Evolutionary conservation across 1,284 basidiomycete genomes (phyloP).

Genomic region (Ganoderma leucocontextum): DNA sequence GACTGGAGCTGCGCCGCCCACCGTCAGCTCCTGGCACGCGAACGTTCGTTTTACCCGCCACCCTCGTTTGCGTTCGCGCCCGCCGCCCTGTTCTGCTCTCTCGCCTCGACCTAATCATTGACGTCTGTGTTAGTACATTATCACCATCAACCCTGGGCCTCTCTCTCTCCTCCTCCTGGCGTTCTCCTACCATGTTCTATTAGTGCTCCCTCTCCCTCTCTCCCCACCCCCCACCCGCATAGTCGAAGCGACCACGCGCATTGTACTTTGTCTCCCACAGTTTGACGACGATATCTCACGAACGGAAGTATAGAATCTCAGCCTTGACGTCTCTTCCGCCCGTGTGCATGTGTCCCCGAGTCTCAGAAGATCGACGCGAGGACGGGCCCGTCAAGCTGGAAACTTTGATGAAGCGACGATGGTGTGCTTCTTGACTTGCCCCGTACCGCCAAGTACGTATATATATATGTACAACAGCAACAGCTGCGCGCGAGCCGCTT

Average conservation of each 20-base stretch:
- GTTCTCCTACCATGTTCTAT: slow-evolving; percentile 33
- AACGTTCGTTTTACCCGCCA: slow-evolving; percentile 27
- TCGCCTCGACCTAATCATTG: slow-evolving; percentile 28
- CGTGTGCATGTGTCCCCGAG: not conserved
- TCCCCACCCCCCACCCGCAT: not conserved
- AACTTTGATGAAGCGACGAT: not conserved
- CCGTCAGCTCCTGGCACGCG: slow-evolving; percentile 20
- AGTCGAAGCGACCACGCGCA: slow-evolving; percentile 25
- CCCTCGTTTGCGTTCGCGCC: slow-evolving; percentile 8
- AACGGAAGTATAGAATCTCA: slow-evolving; percentile 21
- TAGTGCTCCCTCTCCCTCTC: slow-evolving; percentile 35
- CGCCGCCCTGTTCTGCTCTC: slow-evolving; percentile 4
- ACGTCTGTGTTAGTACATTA: slow-evolving; percentile 38
- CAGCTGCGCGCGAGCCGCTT: slow-evolving; percentile 23
- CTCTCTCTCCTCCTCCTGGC: slow-evolving; percentile 17
- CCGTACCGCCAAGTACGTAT: slow-evolving; percentile 34
- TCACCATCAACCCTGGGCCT: slow-evolving; percentile 20
- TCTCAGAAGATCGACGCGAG: not conserved
- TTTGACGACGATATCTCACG: slow-evolving; percentile 29
- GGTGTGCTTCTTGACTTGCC: slow-evolving; percentile 20
- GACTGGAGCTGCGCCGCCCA: not conserved
- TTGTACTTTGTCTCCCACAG: slow-evolving; percentile 36
- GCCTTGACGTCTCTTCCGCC: not conserved
- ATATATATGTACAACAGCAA: slow-evolving; percentile 35
- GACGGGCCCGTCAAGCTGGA: not conserved